Evolutionary conservation across 2,329 filamentous ascomycete species (phyloP), one percentile per base, ranked within the genome.

Genomic region (Colletotrichum cordylinicola): DNA sequence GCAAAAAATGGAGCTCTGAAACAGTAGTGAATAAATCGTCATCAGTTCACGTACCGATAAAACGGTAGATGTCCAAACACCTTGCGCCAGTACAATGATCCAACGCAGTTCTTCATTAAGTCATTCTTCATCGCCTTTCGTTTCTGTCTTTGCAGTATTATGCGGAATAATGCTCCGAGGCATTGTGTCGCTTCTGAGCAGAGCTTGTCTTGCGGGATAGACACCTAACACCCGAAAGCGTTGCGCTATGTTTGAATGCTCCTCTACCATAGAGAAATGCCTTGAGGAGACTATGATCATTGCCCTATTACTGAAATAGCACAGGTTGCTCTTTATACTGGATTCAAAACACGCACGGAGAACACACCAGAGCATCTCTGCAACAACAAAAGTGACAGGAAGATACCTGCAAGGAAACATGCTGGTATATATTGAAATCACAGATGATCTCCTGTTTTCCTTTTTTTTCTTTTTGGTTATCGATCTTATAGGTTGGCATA

Each of bases 301-400:
- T 21, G 18, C 39, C 18, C 10, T 10, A 5, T 10, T n/a, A 21
- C 0, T 12, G n/a, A 21, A 0, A 48, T 48, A 4, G 18, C 9
- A n/a, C 2, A 4, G 4, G 6, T 6, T 6, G 6, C 39, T n/a
- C 39, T 48, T 48, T 48, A 48, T 48, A 48, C 18, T 48, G 3
- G 6, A 1, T n/a, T 48, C 0, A 0, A 12, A 2, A 48, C n/a
- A 21, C 39, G 18, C 39, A 48, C 39, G 5, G 0, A 12, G 4
- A 12, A n/a, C 9, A 48, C 39, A 21, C 18, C 39, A 48, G 10
- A 0, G 8, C 18, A 10, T n/a, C 39, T 48, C n/a, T n/a, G n/a
- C n/a, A n/a, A n/a, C n/a, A n/a, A n/a, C n/a, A n/a, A n/a, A n/a
- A n/a, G n/a, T n/a, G 18, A 18, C n/a, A 9, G 18, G 9, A 16